These are phyloP conservation scores for Sporothrix pseudoabietina DNA, from an alignment of 2,329 filamentous ascomycete species.

Conservation along the genomic window DNA sequence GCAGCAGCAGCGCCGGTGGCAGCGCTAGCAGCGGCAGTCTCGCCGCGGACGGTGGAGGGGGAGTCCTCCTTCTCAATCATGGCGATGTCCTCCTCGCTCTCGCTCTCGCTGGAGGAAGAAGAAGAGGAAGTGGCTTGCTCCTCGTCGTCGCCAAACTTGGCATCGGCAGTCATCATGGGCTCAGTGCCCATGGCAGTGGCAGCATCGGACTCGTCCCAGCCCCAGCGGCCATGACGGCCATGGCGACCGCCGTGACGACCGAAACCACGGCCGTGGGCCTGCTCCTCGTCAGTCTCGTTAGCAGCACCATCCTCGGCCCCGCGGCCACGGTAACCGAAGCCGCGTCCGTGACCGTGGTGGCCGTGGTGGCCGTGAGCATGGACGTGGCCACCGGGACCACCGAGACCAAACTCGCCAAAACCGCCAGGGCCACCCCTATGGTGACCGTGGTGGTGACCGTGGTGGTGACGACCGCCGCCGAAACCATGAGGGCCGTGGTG, in stretches of 20 bases:
- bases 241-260: not conserved
- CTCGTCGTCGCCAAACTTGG: slow-evolving; percentile 28
- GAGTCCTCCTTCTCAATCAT: slow-evolving; percentile 41
- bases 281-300: slow-evolving; percentile 11
- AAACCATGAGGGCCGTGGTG: slow-evolving; percentile 12
- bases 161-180: slow-evolving; percentile 29
- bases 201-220: slow-evolving; percentile 27
- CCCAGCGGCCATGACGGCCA: not conserved
- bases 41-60: slow-evolving; percentile 33
- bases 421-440: not conserved
- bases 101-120: slow-evolving; percentile 21
- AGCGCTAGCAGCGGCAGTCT: slow-evolving; percentile 9
- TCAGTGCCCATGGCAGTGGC: slow-evolving; percentile 30
- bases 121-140: slow-evolving; percentile 17
- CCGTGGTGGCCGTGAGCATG: slow-evolving; percentile 3
- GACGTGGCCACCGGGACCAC: not conserved
- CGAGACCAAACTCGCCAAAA: slow-evolving; percentile 13
- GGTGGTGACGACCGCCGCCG: slow-evolving; percentile 8
- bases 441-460: slow-evolving; percentile 8
- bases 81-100: slow-evolving; percentile 32
- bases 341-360: not conserved
- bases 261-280: not conserved
- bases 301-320: slow-evolving; percentile 8
- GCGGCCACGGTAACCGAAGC: not conserved
- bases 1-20: slow-evolving; percentile 30